Evolutionary conservation across 805 yeast genomes (phyloP), one percentile per base, ranked within the genome.

Genomic region (Saccharomycopsis sp.): DNA sequence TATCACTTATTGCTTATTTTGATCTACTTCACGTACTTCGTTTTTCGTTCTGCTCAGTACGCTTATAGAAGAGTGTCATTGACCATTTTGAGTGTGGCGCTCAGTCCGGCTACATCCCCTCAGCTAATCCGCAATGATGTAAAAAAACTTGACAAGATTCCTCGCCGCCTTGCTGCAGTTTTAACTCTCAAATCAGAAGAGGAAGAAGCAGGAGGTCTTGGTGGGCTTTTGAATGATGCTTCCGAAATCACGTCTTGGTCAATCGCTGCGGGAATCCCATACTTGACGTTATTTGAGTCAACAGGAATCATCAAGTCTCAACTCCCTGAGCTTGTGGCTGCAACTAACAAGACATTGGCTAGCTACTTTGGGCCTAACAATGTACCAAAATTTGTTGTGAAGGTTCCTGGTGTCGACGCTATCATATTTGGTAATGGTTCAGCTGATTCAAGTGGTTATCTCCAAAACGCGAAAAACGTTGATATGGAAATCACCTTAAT

Each of bases 131-230:
- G 95, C 63, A 85, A 85, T 61, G 98, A 92, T 71, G 90, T 90
- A 41, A 75, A 75, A 61, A 81, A 82, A 65, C 73, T 92, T 57
- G 68, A 78, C 50, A 94, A 94, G 70, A 78, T 90, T 23, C 99
- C 99, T 2, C 79, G 77, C 62, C 79, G 87, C 53, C 66, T 94
- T 21, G 86, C 95, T 7, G 83, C 88, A 20, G 83, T 92, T n/a
- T 72, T 94, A 58, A 84, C 81, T 64, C 78, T 84, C 67, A 84
- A 83, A 66, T 79, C 85, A 24, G 90, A 83, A 58, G 88, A 86
- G 61, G 92, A 85, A 64, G 96, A 89, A 65, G 92, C 91, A 60
- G 97, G 96, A 34, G 97, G 97, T 1, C 70, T 86, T 50, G 89
- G 85, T 60, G 97, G 96, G 0, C 74, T 92, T 50, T 75, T 91